These are phyloP conservation scores for Colletotrichum liaoningense DNA, from an alignment of 2,329 filamentous ascomycete species.

Conservation along the genomic window DNA sequence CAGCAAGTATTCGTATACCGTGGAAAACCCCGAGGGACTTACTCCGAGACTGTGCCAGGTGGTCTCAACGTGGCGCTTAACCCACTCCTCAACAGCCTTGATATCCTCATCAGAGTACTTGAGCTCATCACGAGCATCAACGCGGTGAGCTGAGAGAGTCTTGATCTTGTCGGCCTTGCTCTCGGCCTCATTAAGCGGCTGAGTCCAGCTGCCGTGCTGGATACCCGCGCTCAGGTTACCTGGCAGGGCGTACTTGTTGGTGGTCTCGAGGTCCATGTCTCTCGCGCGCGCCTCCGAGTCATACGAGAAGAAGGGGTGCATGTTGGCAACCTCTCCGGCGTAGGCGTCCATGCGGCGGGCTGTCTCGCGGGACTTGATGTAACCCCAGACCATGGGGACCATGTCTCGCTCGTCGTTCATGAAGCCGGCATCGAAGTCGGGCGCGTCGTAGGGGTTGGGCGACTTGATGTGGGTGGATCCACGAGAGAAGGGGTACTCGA, in stretches of 20 bases:
- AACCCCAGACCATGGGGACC: constrained; percentile 87
- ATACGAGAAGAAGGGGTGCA: constrained; percentile 79
- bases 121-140: constrained; percentile 70
- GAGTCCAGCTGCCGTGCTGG: constrained; percentile 79
- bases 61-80: constrained; percentile 79
- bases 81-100: constrained; percentile 75
- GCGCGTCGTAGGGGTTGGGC: constrained; percentile 78
- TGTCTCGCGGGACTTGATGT: constrained; percentile 85
- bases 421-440: constrained; percentile 85
- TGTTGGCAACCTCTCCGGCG: constrained; percentile 76
- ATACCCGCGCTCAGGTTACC: constrained; percentile 79
- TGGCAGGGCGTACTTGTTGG: constrained; percentile 79
- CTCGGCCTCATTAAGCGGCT: constrained; percentile 65
- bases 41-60: constrained; percentile 75
- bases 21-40: constrained; percentile 39
- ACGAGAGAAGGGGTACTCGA: constrained; percentile 82
- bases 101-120: constrained; percentile 74
- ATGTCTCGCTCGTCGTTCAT: constrained; percentile 90
- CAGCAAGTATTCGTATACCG: background rate
- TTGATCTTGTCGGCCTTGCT: constrained; percentile 55
- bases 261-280: constrained; percentile 81
- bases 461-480: constrained; percentile 77
- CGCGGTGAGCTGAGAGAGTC: constrained; percentile 72
- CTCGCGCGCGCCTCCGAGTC: constrained; percentile 76
- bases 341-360: constrained; percentile 83